A percentile compares a stretch with the other conserved stretches of the same genome.
Evolutionary conservation across 129 eudicot species (phyloP).

Genomic region (Heracleum sosnowskyi): DNA sequence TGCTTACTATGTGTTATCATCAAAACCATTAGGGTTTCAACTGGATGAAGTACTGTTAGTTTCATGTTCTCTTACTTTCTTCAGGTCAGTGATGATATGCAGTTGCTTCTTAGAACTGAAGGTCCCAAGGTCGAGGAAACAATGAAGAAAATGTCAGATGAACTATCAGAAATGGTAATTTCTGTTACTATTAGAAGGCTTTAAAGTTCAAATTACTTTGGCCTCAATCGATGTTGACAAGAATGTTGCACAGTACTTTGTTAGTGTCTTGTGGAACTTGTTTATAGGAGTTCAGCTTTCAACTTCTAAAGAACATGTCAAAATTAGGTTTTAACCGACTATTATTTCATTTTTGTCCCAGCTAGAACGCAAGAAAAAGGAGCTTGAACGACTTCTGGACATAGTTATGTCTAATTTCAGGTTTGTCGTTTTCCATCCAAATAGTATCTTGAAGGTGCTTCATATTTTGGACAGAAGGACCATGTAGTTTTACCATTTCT

Average conservation of each 20-base stretch:
- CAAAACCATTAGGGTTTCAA: too few species aligned
- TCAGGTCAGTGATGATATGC: constrained; percentile 57
- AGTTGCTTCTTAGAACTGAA: constrained; percentile 40
- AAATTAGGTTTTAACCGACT: background rate
- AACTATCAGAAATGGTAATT: constrained; percentile 41
- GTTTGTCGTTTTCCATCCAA: constrained; percentile 21
- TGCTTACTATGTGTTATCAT: too few species aligned
- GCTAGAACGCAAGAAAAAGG: constrained; percentile 51
- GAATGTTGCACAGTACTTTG: background rate
- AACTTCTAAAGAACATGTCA: background rate
- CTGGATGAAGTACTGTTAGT: constrained; percentile 3
- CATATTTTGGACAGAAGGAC: background rate
- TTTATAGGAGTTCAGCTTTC: background rate
- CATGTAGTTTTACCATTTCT: background rate
- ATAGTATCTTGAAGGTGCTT: background rate
- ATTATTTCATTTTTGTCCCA: constrained; percentile 19
- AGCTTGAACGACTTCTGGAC: constrained; percentile 67
- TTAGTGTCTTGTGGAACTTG: background rate
- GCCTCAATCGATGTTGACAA: background rate
- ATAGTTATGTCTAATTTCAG: constrained; percentile 52
- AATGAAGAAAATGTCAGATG: constrained; percentile 49
- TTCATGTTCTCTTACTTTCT: background rate
- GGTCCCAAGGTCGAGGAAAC: constrained; percentile 36
- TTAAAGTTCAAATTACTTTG: background rate
- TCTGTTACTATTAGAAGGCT: background rate